Evolutionary conservation across 1,284 basidiomycete species (phyloP), one percentile per base, ranked within the genome.

Genomic region (Jaminaea rosea): DNA sequence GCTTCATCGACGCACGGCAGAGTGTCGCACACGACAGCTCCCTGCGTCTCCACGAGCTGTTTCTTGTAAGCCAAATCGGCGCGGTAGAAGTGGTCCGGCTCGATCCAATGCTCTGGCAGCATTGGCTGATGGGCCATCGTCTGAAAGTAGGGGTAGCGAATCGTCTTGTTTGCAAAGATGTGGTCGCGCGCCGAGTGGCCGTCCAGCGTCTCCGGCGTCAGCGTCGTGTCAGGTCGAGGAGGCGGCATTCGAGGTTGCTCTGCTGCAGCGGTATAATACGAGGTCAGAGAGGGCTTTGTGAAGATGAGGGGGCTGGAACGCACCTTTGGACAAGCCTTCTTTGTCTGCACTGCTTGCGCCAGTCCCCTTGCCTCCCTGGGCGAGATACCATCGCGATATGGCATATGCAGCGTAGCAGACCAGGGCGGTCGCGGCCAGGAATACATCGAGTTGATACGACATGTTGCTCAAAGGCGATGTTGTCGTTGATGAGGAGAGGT

Each of bases 61-160:
- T 67, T 66, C 58, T 78, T 78, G 60, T 75, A 67, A 36, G 68
- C 66, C n/a, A 77, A 62, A 56, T 78, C 77, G 72, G 70, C 73
- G 51, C 61, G 50, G 58, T 76, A 76, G 45, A 76, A 70, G 44
- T 72, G 72, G 63, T 77, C 76, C 23, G 78, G 74, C 60, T 78
- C 77, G 24, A 78, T 78, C 77, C 77, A 78, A 54, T 78, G 58
- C 46, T 77, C 75, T 29, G 70, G 61, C 23, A 76, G 65, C 75
- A 78, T 77, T 0, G 76, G 75, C 56, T 77, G 77, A 47, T 78
- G 77, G 2, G 62, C 62, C 62, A 65, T 65, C 1, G 59, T 62
- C 44, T 65, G 63, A 28, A 57, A 53, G 53, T 65, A 65, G 3
- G 63, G 63, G 24, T 53, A 46, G 4, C 63, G 37, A 2, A 65